Conservation (phyloP, 148 eudicot genomes). For the Silene conica region DNA sequence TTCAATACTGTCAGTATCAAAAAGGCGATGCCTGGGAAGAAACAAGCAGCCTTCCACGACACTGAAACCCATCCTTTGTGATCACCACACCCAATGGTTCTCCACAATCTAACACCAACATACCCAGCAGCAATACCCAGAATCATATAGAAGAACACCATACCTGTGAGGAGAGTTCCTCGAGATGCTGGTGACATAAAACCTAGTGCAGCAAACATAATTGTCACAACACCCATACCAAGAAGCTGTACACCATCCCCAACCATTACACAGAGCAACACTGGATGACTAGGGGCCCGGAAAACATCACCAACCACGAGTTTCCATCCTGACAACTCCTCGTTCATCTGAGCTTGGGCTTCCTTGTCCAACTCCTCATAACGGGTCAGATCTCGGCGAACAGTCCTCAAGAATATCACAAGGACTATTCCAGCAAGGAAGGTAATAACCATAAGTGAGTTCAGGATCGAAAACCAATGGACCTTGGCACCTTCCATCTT, state of each 20-base stretch:
- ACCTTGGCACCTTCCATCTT: conserved; percentile 92
- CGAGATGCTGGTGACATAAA: conserved; percentile 86
- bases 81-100: conserved; percentile 62
- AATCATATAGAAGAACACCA: conserved; percentile 70
- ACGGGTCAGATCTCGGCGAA: conserved; percentile 71
- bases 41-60: conserved; percentile 74
- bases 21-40: conserved; percentile 73
- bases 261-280: conserved; percentile 78
- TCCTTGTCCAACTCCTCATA: conserved; percentile 88
- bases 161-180: conserved; percentile 68
- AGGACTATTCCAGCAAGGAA: conserved; percentile 87
- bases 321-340: conserved; percentile 88
- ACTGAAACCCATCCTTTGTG: conserved; percentile 66
- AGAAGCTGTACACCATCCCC: conserved; percentile 87
- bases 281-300: conserved; percentile 55
- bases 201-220: conserved; percentile 68
- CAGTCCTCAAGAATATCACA: conserved; percentile 76
- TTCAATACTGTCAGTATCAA: conserved; percentile 50
- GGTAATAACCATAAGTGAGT: conserved; percentile 83
- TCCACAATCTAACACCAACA: conserved; percentile 73
- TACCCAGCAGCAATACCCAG: conserved; percentile 78
- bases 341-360: conserved; percentile 83
- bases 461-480: conserved; percentile 83
- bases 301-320: conserved; percentile 82
- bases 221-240: conserved; percentile 73